Conservation (phyloP, 2,329 filamentous ascomycete genomes). For the Colletotrichum orchidophilum region DNA sequence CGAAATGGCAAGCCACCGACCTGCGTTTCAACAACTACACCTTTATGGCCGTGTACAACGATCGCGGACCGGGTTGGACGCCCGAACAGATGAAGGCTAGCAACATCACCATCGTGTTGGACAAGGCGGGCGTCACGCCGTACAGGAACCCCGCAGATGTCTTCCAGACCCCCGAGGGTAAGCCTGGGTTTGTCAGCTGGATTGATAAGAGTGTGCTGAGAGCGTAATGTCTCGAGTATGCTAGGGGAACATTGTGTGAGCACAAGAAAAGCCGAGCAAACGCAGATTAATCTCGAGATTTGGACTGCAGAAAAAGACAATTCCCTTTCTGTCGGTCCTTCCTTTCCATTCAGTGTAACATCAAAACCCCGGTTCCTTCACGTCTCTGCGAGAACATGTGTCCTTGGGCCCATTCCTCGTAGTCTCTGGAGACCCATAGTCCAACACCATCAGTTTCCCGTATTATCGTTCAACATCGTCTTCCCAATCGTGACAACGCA, state of each 20-base stretch:
- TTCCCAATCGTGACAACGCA: background rate
- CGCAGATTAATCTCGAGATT: background rate
- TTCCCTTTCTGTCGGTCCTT: background rate
- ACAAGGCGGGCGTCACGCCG: constrained; percentile 40
- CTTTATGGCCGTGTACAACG: constrained; percentile 64
- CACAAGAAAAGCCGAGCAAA: background rate
- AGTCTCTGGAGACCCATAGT: background rate
- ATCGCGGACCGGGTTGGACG: constrained; percentile 64
- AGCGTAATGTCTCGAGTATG: background rate
- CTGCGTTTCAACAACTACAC: constrained; percentile 56
- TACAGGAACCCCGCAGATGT: constrained; percentile 36
- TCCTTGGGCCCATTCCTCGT: background rate
- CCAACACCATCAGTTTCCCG: background rate
- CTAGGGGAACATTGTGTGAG: background rate
- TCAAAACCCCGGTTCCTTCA: background rate
- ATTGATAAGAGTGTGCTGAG: constrained; percentile 32
- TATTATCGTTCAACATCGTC: background rate
- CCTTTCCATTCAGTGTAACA: background rate
- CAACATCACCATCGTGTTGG: constrained; percentile 57
- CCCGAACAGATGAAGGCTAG: constrained; percentile 50
- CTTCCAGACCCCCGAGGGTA: constrained; percentile 23
- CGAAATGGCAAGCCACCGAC: constrained; percentile 55
- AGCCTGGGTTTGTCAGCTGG: constrained; percentile 25
- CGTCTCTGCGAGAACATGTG: background rate
- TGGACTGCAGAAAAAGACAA: background rate